A percentile compares a stretch with the other conserved stretches of the same genome.
Conservation (phyloP, 805 yeast species). For the Zygosaccharomyces siamensis region DNA sequence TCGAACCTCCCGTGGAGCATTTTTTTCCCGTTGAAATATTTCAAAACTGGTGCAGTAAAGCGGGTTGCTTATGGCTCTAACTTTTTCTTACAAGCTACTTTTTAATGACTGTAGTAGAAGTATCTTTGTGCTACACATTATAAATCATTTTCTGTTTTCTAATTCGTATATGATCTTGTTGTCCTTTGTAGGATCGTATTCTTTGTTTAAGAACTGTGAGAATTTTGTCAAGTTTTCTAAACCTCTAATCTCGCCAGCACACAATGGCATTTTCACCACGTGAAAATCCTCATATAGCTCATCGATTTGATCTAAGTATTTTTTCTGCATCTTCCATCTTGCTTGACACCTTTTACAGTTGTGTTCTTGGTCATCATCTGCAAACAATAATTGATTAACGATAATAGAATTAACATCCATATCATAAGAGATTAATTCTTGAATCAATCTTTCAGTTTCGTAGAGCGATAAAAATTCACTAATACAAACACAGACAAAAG, state of each 20-base stretch:
- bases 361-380: conserved; percentile 62
- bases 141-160: conserved; percentile 28
- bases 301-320: conserved; percentile 90
- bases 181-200: conserved; percentile 67
- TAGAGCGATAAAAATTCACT: conserved; percentile 93
- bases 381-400: conserved; percentile 87
- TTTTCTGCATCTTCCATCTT: conserved; percentile 93
- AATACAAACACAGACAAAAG: conserved; percentile 94
- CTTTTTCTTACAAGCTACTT: not conserved
- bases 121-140: not conserved
- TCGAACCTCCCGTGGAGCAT: conserved; percentile 42
- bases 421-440: conserved; percentile 87
- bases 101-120: not conserved
- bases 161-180: conserved; percentile 35
- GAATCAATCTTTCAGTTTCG: conserved; percentile 97
- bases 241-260: conserved; percentile 95
- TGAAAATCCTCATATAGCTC: conserved; percentile 97
- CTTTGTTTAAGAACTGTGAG: conserved; percentile 72
- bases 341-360: conserved; percentile 85
- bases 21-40: not conserved
- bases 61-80: too few species aligned
- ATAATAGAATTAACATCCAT: conserved; percentile 97
- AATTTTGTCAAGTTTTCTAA: conserved; percentile 77
- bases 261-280: conserved; percentile 88
- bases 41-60: too few species aligned